Evolutionary conservation across 805 yeast genomes (phyloP), one percentile per base, ranked within the genome.

Genomic region (Candida patagonica): DNA sequence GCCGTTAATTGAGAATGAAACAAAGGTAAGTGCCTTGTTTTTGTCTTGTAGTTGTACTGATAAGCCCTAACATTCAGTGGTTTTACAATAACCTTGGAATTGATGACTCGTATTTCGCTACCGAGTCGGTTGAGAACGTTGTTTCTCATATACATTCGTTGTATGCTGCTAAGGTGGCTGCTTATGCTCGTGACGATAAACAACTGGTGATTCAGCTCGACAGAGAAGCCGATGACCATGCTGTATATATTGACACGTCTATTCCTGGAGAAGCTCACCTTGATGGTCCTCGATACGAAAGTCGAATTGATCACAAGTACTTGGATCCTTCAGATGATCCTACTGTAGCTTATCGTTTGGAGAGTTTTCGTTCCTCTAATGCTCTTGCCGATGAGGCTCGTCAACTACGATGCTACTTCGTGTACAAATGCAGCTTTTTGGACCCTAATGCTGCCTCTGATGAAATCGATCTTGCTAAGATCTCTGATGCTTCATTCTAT

Each of bases 91-190:
- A 74, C 30, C 70, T 89, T 49, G 96, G 96, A 21, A 86, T 89
- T 44, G 96, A 88, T 56, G 96, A 87, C 56, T 80, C 85, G 23
- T 89, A 83, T 62, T 88, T 89, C 58, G 92, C 92, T 31, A 76
- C 81, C 47, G 96, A 89, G 56, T 67, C 83, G 4, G 81, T 88
- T 10, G 76, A 72, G 39, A 83, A 80, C 45, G 82, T 89, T 49
- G 88, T 84, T 13, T 73, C 80, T 40, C 87, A 88, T 55, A 84
- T 89, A 51, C 82, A 82, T 55, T 82, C 96, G 7, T 68, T 89
- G 40, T 89, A 89, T 62, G 84, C 96, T 25, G 88, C 96, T 42
- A 92, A 92, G 59, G 73, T 92, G 40, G 92, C 89, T 51, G 94
- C 95, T 6, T 84, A 71, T 56, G 81, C 92, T 3, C 71, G 78